Percentiles rank a stretch among this genome's conserved stretches.
These are phyloP conservation scores for Boletus pseudo-olivaceus DNA, from an alignment of 768 basidiomycete species.

Conservation along the genomic window DNA sequence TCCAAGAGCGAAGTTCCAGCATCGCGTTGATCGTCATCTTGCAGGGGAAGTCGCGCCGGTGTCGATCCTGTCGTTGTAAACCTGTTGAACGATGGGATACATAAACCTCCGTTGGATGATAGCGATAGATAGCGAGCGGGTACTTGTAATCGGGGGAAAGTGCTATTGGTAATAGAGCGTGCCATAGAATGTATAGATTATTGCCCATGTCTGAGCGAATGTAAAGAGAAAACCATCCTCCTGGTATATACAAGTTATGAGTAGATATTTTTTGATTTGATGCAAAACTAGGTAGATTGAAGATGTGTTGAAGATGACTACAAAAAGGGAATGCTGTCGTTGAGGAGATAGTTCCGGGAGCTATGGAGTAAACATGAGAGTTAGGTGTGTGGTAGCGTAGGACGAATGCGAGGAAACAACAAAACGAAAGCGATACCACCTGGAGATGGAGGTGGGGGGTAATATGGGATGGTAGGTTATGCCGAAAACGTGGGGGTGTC, in stretches of 20 bases:
- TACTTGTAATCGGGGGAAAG: constrained; percentile 5
- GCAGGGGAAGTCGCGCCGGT: constrained; percentile 44
- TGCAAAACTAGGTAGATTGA: constrained; percentile 18
- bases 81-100: constrained; percentile 59
- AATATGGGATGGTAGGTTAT: constrained; percentile 13
- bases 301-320: constrained; percentile 20
- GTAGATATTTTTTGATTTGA: constrained; percentile 20
- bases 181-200: constrained; percentile 32
- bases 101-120: constrained; percentile 45
- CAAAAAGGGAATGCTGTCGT: constrained; percentile 22
- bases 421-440: constrained; percentile 18
- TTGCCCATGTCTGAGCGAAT: constrained; percentile 22
- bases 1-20: neutral
- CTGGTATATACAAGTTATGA: constrained; percentile 28
- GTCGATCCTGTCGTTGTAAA: constrained; percentile 44
- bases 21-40: constrained; percentile 1
- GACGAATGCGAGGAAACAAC: constrained; percentile 17
- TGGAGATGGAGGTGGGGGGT: constrained; percentile 4
- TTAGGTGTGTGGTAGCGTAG: constrained; percentile 28
- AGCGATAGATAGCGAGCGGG: constrained; percentile 13
- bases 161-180: constrained; percentile 18
- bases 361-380: constrained; percentile 9
- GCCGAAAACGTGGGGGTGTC: constrained; percentile 14
- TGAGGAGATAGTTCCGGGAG: constrained; percentile 17
- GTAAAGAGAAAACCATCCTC: constrained; percentile 12